Evolutionary conservation across 192 early-diverging fungal genomes (phyloP).

Genomic region (Linnemannia zychae): DNA sequence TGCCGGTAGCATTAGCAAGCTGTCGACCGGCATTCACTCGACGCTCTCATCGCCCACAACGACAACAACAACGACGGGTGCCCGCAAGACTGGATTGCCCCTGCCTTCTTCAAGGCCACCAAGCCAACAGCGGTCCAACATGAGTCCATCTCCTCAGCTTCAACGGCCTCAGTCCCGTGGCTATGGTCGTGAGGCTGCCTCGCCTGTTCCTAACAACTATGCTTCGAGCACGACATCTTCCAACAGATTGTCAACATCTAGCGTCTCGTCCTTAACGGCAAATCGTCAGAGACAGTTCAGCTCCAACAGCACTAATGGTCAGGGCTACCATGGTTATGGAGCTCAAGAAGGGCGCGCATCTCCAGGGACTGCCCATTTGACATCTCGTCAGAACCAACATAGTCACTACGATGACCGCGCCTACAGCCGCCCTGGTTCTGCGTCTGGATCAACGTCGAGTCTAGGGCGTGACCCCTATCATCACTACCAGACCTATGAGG

Average conservation of each 20-base stretch:
- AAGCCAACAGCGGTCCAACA: constrained; percentile 13
- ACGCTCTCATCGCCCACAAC: constrained; percentile 9
- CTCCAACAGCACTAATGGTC: constrained; percentile 24
- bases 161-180: constrained; percentile 26
- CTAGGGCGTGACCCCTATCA: constrained; percentile 25
- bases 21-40: constrained; percentile 42
- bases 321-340: constrained; percentile 19
- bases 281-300: constrained; percentile 39
- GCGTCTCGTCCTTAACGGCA: neutral
- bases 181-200: constrained; percentile 30
- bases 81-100: constrained; percentile 37
- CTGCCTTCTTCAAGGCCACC: constrained; percentile 28
- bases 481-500: constrained; percentile 33
- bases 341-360: constrained; percentile 28
- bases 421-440: constrained; percentile 32
- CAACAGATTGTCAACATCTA: constrained; percentile 11
- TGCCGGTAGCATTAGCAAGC: constrained; percentile 39
- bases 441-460: constrained; percentile 26
- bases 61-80: constrained; percentile 2
- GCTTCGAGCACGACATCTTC: constrained; percentile 25
- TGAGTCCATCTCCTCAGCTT: constrained; percentile 32
- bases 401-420: constrained; percentile 27
- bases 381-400: constrained; percentile 17
- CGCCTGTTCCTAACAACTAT: constrained; percentile 35
- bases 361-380: constrained; percentile 16